These are phyloP conservation scores for Xylaria intraflava DNA, from an alignment of 495 filamentous ascomycete species.

Conservation along the genomic window DNA sequence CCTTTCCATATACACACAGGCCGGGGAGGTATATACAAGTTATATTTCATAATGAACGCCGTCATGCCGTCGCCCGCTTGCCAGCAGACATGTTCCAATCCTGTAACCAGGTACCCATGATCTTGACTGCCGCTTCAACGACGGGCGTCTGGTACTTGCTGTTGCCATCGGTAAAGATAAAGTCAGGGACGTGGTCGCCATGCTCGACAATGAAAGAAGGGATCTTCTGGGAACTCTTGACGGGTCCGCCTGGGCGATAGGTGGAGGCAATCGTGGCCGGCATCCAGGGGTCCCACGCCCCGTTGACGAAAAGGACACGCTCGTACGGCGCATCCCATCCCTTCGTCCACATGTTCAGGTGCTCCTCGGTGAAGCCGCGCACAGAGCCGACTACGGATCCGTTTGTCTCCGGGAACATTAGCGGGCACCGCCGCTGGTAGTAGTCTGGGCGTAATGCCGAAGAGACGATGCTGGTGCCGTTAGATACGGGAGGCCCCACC, in stretches of 20 bases:
- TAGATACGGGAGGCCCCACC: neutral
- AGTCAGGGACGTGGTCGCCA: neutral
- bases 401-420: slow-evolving; percentile 2
- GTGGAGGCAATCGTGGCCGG: neutral
- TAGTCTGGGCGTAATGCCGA: slow-evolving; percentile 39
- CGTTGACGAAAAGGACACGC: slow-evolving; percentile 9
- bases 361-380: slow-evolving; percentile 4
- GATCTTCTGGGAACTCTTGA: neutral
- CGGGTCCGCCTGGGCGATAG: neutral
- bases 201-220: neutral
- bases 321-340: slow-evolving; percentile 5
- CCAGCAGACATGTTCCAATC: neutral
- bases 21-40: too few species aligned
- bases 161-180: neutral
- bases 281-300: slow-evolving; percentile 6
- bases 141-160: neutral
- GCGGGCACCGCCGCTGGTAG: slow-evolving; percentile 26
- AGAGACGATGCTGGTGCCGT: slow-evolving; percentile 31
- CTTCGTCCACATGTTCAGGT: slow-evolving; percentile 3
- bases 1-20: neutral
- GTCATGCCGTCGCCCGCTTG: neutral
- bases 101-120: slow-evolving; percentile 6
- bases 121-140: neutral
- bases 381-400: neutral
- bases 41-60: too few species aligned